These are phyloP conservation scores for Stentor roeselii DNA, from an alignment of 73 alveolate genomes.

Conservation along the genomic window DNA sequence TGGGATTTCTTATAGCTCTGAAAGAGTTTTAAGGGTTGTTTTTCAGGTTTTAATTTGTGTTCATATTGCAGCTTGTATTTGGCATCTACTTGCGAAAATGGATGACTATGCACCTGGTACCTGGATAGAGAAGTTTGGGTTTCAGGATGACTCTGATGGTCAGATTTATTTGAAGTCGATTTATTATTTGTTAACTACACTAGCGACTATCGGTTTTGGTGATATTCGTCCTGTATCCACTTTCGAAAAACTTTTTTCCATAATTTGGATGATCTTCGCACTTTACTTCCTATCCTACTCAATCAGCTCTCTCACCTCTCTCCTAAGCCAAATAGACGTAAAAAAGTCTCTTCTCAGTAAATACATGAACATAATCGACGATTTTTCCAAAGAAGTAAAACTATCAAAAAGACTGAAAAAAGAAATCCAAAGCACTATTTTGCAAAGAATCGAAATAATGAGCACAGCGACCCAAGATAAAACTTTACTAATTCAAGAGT, in stretches of 20 bases:
- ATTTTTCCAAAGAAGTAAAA: constrained; percentile 29
- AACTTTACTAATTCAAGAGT: too few relatives aligned
- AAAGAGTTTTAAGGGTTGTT: constrained; percentile 47
- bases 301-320: constrained; percentile 61
- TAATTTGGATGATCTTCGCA: constrained; percentile 70
- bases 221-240: constrained; percentile 51
- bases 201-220: constrained; percentile 75
- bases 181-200: constrained; percentile 61
- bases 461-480: neutral
- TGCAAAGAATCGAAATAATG: neutral
- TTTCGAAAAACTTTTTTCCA: constrained; percentile 47
- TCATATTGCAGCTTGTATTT: constrained; percentile 77
- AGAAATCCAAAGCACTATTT: neutral
- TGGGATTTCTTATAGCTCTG: constrained; percentile 47
- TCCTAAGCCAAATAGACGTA: constrained; percentile 27
- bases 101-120: constrained; percentile 66
- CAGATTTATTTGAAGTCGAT: constrained; percentile 48
- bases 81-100: constrained; percentile 72
- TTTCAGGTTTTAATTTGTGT: constrained; percentile 30
- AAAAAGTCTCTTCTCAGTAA: neutral
- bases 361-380: constrained; percentile 1
- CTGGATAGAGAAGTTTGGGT: constrained; percentile 66
- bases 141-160: neutral
- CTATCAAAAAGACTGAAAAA: neutral
- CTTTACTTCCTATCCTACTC: constrained; percentile 72